A percentile compares a stretch with the other conserved stretches of the same genome.
Evolutionary conservation across 2,329 filamentous ascomycete species (phyloP).

Genomic region (Dactylellina cionopaga): DNA sequence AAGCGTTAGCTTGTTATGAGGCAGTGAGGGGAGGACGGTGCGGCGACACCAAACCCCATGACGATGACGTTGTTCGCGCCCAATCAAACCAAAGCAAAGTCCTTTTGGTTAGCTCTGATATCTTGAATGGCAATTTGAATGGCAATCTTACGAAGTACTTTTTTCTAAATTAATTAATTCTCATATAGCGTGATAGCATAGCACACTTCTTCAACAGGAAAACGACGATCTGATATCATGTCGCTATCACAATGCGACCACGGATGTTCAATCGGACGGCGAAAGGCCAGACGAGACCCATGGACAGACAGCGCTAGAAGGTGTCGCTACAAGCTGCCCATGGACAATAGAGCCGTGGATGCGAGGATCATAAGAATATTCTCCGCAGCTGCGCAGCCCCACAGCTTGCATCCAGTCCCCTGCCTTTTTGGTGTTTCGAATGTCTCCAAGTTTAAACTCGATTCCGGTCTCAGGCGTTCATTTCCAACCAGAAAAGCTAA

Average conservation of each 20-base stretch:
- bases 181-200: not conserved
- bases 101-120: not conserved
- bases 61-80: constrained; percentile 39
- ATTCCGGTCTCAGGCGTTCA: not conserved
- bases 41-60: constrained; percentile 9
- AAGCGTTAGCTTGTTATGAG: not conserved
- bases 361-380: not conserved
- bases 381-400: constrained; percentile 6
- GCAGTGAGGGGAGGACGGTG: not conserved
- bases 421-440: constrained; percentile 7
- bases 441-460: not conserved
- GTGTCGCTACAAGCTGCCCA: not conserved
- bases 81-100: not conserved
- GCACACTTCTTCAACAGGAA: too few relatives aligned
- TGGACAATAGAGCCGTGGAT: not conserved
- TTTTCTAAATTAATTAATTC: not conserved
- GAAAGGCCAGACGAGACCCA: not conserved
- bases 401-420: not conserved
- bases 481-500: too few relatives aligned
- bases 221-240: too few relatives aligned
- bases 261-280: too few relatives aligned
- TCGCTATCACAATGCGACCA: too few relatives aligned
- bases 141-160: too few relatives aligned
- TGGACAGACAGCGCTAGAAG: not conserved
- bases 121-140: too few relatives aligned